Evolutionary conservation across 2,329 filamentous ascomycete species (phyloP), one percentile per base, ranked within the genome.

Genomic region (Cladosporium sp.): DNA sequence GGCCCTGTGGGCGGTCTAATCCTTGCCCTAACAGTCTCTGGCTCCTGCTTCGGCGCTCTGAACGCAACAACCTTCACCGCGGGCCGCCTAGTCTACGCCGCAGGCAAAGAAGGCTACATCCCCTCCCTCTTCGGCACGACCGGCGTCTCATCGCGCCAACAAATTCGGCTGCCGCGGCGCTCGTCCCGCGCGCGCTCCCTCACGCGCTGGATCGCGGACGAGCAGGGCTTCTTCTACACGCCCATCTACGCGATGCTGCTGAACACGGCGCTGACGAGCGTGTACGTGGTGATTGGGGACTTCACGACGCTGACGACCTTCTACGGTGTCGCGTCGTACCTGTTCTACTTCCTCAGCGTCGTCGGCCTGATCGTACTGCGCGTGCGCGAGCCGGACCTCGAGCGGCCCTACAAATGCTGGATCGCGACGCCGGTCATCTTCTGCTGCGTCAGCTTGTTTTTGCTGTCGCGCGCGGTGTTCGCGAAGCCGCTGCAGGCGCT

Each of bases 341-440:
- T 89, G 0, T 98, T 98, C 68, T 98, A 98, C 74, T 98, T 98
- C 70, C 74, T 95, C 52, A 95, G 92, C 0, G 93, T 98, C 0
- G 80, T 98, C 0, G 93, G 93, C 0, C 78, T 98, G 45, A 96
- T 98, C 57, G 81, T 98, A 49, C 77, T 98, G 56, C 80, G 93
- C 31, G 89, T 97, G 31, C 81, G 81, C 57, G 93, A 98, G 69
- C 93, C 93, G 3, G 77, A 85, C 57, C 78, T 98, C 43, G 90
- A 96, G 68, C 76, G 93, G 22, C 92, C 93, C 0, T 98, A 98
- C 72, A 85, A 84, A 68, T 95, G 91, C 3, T 98, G 92, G 93
- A 95, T 98, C 65, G 86, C 86, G 1, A 98, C 93, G 2, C 93
- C 93, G 9, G 92, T 98, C 59, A 92, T 96, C 53, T 98, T 98